Conservation (phyloP, 805 yeast species). For the Yamadazyma philogaea region DNA sequence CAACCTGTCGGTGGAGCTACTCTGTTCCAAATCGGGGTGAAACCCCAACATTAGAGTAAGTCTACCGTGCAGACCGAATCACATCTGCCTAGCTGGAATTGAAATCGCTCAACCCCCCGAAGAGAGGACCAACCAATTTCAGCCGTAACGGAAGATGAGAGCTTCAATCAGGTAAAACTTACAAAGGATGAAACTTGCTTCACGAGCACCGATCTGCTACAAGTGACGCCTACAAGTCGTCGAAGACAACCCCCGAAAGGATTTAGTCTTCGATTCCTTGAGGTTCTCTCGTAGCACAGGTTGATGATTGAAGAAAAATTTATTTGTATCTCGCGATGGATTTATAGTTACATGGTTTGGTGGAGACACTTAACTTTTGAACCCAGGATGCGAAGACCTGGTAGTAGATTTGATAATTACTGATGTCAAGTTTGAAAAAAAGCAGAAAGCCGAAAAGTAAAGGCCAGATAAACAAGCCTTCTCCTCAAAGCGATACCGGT, state of each 20-base stretch:
- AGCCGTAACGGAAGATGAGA: background rate
- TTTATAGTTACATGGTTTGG: constrained; percentile 4
- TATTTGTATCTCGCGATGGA: background rate
- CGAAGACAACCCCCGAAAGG: constrained; percentile 21
- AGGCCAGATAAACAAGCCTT: background rate
- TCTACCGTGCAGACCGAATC: background rate
- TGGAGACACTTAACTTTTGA: background rate
- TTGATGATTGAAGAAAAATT: constrained; percentile 25
- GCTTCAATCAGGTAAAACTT: background rate
- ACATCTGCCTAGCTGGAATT: constrained; percentile 5
- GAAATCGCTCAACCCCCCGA: constrained; percentile 52
- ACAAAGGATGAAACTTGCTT: constrained; percentile 46
- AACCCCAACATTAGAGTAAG: constrained; percentile 1
- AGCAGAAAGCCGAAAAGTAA: background rate
- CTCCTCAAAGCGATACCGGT: constrained; percentile 9
- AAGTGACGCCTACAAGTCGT: constrained; percentile 35
- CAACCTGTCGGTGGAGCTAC: constrained; percentile 98
- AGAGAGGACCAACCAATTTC: constrained; percentile 36
- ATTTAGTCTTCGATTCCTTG: constrained; percentile 6
- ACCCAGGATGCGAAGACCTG: background rate
- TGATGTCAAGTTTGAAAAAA: constrained; percentile 4
- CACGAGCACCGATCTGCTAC: constrained; percentile 73
- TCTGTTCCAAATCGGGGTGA: constrained; percentile 54
- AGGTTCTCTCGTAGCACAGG: constrained; percentile 52
- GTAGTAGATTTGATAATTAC: background rate